Conservation (phyloP, 2,329 filamentous ascomycete genomes). For the Leptodontidium sp. region DNA sequence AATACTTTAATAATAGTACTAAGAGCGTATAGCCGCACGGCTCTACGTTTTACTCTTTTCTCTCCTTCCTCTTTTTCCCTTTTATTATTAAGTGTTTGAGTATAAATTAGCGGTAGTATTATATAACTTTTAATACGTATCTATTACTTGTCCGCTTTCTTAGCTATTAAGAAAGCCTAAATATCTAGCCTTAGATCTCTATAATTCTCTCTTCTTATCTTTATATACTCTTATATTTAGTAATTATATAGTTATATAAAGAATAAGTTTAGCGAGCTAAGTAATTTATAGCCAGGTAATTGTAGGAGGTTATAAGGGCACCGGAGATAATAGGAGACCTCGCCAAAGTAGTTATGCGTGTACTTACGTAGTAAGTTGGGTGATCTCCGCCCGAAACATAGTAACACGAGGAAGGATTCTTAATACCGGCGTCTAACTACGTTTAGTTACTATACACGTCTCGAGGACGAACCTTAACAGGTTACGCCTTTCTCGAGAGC, state of each 20-base stretch:
- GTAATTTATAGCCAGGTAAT: background rate
- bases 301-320: too few species aligned
- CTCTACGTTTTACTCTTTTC: background rate
- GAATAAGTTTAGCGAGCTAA: background rate
- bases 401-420: too few species aligned
- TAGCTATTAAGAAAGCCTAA: background rate
- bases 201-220: constrained; percentile 2
- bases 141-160: constrained; percentile 4
- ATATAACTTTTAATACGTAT: background rate
- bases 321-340: too few species aligned
- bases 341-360: too few species aligned
- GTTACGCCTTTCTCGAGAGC: constrained; percentile 2
- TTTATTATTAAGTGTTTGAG: background rate
- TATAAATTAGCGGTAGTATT: background rate
- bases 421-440: constrained; percentile 1
- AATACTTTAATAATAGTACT: constrained; percentile 20
- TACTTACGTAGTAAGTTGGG: too few species aligned
- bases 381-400: too few species aligned
- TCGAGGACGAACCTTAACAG: background rate
- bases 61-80: background rate
- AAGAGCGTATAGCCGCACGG: constrained; percentile 7
- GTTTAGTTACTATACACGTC: constrained; percentile 2
- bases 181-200: background rate
- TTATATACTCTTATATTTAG: constrained; percentile 3
- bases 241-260: background rate